A percentile compares a stretch with the other conserved stretches of the same genome.
Evolutionary conservation across 495 filamentous ascomycete genomes (phyloP).

Genomic region (Penicillium antarcticum): DNA sequence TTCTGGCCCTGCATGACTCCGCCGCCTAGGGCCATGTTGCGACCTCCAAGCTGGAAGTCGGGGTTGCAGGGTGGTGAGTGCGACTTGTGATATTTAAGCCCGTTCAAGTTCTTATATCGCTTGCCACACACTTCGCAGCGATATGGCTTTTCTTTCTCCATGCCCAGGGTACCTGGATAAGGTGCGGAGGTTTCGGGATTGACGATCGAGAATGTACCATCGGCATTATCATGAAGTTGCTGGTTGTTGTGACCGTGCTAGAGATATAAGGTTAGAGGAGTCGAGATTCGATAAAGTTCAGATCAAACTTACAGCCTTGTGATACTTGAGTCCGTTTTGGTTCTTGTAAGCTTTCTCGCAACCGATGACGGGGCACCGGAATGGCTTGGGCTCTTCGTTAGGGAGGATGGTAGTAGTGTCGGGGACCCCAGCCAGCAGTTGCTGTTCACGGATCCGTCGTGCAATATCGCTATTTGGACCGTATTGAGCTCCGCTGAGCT

Average conservation of each 20-base stretch:
- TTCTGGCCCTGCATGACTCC: slow-evolving; percentile 51
- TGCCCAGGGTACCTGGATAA: slow-evolving; percentile 92
- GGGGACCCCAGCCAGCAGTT: slow-evolving; percentile 63
- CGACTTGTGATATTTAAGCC: slow-evolving; percentile 87
- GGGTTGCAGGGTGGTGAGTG: slow-evolving; percentile 72
- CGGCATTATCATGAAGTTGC: slow-evolving; percentile 88
- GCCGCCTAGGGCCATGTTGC: slow-evolving; percentile 40
- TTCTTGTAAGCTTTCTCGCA: slow-evolving; percentile 99
- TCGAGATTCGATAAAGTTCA: background rate
- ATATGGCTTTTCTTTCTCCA: slow-evolving; percentile 99
- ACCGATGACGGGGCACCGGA: slow-evolving; percentile 95
- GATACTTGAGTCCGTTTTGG: slow-evolving; percentile 94
- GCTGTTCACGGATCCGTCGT: slow-evolving; percentile 66
- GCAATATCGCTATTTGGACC: slow-evolving; percentile 74
- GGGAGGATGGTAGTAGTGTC: slow-evolving; percentile 50
- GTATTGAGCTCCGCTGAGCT: slow-evolving; percentile 67
- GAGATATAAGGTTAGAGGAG: slow-evolving; percentile 5
- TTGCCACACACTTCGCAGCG: slow-evolving; percentile 96
- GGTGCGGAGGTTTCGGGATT: slow-evolving; percentile 92
- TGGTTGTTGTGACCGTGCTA: slow-evolving; percentile 95
- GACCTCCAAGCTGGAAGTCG: slow-evolving; percentile 46
- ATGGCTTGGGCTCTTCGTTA: slow-evolving; percentile 85
- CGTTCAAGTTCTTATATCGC: slow-evolving; percentile 98
- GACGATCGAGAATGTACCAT: slow-evolving; percentile 97
- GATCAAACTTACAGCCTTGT: slow-evolving; percentile 57